Base-by-base conservation (phyloP, 768 basidiomycete species). In the Lyophyllum decastes region DNA sequence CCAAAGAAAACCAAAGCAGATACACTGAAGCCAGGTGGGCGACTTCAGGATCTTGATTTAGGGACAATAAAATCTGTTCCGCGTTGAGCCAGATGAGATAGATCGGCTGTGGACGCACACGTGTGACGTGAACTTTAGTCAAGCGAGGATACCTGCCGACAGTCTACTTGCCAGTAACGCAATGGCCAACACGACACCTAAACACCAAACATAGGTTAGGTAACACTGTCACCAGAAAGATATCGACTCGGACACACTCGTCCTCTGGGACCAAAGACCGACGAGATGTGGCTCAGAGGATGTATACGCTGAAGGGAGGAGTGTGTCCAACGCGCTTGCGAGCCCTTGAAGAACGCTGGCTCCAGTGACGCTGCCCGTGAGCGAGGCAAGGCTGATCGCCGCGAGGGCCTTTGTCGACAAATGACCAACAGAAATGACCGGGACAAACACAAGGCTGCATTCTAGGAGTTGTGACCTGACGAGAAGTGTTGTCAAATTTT, bases 291-390 rank as follows among this genome's bases (percentile, higher is more conserved):
- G 95, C 25, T 87, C 85, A 1, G 85, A 66, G 1, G 92, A 93
- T 0, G 96, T 95, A 93, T 91, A 98, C 19, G 95, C 95, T 27
- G 92, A 86, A 0, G 96, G 95, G 11, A 97, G 83, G 63, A 98
- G 81, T 0, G 95, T 95, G 71, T 98, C 95, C 19, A 98, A 83
- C 1, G 92, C 86, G 48, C 88, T 90, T 14, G 84, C 76, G 52
- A 95, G 83, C 16, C 93, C 92, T 61, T 89, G 88, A 8, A 94
- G 74, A 53, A 95, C 87, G 61, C 86, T 89, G 62, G 87, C 88
- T 2, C 83, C 88, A 2, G 89, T 86, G 12, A 87, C 84, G 52
- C 79, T 82, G 14, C 83, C 84, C 0, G 87, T 88, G 86, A 90
- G 88, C 14, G 83, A 85, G 1, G 81, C 87, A 10, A 90, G 72